A percentile compares a stretch with the other conserved stretches of the same genome.
phyloP scores from a whole-genome alignment of 257 asterid genomes.

The Scutellaria barbata region DNA sequence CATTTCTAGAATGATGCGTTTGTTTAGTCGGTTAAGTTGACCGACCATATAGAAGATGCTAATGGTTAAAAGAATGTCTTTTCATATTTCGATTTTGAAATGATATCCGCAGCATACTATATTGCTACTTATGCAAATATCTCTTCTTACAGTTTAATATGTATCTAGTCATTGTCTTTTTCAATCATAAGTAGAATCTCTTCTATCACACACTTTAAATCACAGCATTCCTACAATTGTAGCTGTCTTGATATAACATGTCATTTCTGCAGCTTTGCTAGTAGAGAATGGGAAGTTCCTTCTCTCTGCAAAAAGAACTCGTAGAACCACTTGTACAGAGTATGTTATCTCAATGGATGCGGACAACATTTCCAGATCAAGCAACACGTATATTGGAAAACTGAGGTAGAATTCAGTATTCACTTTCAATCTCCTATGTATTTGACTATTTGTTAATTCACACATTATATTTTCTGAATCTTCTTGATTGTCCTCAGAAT shows the following conservation, averaged over 20 bases:
- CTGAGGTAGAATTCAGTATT: slow-evolving; percentile 55
- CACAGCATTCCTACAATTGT: slow-evolving; percentile 10
- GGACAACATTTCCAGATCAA: slow-evolving; percentile 86
- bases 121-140: background rate
- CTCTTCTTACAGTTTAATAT: slow-evolving; percentile 2
- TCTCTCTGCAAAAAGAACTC: slow-evolving; percentile 94
- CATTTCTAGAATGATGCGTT: background rate
- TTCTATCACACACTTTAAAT: background rate
- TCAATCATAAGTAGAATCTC: background rate
- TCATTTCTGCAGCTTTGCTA: slow-evolving; percentile 64
- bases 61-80: slow-evolving; percentile 8
- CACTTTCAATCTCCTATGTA: background rate
- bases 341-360: slow-evolving; percentile 95
- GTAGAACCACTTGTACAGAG: slow-evolving; percentile 94
- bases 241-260: slow-evolving; percentile 22
- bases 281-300: slow-evolving; percentile 97
- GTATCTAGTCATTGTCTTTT: slow-evolving; percentile 3
- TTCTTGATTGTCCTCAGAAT: slow-evolving; percentile 9
- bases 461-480: background rate
- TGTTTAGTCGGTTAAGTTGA: background rate
- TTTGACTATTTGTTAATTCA: background rate
- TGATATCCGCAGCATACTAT: background rate
- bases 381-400: slow-evolving; percentile 88
- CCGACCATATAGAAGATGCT: background rate
- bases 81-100: too few species aligned